A percentile compares a stretch with the other conserved stretches of the same genome.
Evolutionary conservation across 805 yeast genomes (phyloP).

Genomic region (Candida namnaoensis): DNA sequence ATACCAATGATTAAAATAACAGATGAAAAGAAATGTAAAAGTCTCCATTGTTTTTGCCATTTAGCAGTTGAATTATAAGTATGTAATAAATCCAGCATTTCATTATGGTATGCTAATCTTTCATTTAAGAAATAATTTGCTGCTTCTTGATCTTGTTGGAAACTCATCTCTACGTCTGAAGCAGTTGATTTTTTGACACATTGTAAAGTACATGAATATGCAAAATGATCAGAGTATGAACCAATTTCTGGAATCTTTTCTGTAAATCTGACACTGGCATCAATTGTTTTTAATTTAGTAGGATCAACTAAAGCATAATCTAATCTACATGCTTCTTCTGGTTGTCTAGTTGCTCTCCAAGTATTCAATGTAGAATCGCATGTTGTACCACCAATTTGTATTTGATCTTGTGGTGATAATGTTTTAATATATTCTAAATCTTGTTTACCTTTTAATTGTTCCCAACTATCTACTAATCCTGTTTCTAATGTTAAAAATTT

Average conservation of each 20-base stretch:
- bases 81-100: slow-evolving; percentile 36
- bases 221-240: slow-evolving; percentile 91
- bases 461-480: slow-evolving; percentile 78
- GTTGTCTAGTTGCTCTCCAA: slow-evolving; percentile 50
- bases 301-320: slow-evolving; percentile 83
- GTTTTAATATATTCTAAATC: slow-evolving; percentile 31
- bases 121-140: neutral
- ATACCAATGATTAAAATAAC: slow-evolving; percentile 42
- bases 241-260: slow-evolving; percentile 61
- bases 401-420: slow-evolving; percentile 52
- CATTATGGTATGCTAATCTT: slow-evolving; percentile 29
- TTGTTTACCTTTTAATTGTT: slow-evolving; percentile 44
- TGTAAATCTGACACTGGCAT: slow-evolving; percentile 69
- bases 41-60: slow-evolving; percentile 59
- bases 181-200: slow-evolving; percentile 11
- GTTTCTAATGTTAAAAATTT: slow-evolving; percentile 63
- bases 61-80: slow-evolving; percentile 43
- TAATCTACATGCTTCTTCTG: slow-evolving; percentile 73
- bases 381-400: slow-evolving; percentile 71
- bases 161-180: neutral
- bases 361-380: slow-evolving; percentile 84
- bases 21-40: slow-evolving; percentile 53
- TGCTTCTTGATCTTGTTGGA: no score
- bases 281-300: slow-evolving; percentile 37
- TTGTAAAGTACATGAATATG: slow-evolving; percentile 43